A percentile compares a stretch with the other conserved stretches of the same genome.
These are phyloP conservation scores for Ulmus americana DNA, from an alignment of 331 rosid species.

Conservation along the genomic window DNA sequence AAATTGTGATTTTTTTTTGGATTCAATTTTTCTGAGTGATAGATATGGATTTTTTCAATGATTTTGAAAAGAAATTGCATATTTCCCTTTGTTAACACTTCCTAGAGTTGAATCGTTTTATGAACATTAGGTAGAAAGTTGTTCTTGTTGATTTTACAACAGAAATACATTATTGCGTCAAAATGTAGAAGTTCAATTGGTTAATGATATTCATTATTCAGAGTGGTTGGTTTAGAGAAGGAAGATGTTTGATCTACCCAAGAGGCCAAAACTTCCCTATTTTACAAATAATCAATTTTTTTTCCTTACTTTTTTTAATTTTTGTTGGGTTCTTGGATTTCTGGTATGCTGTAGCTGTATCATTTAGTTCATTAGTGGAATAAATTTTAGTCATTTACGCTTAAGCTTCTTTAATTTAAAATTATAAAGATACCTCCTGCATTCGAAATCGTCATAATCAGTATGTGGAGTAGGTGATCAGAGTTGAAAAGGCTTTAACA, in stretches of 20 bases:
- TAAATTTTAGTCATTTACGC: background rate
- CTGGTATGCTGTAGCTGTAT: background rate
- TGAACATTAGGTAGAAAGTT: background rate
- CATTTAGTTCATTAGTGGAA: background rate
- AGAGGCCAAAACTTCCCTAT: too few relatives aligned
- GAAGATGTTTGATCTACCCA: background rate
- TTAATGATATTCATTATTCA: background rate
- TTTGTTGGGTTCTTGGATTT: too few relatives aligned
- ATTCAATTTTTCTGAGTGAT: too few relatives aligned
- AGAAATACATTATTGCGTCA: background rate
- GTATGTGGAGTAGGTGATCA: background rate
- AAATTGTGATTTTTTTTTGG: background rate
- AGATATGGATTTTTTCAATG: background rate
- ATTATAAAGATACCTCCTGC: background rate
- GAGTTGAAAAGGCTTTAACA: background rate
- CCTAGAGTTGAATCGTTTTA: background rate
- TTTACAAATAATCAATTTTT: too few relatives aligned
- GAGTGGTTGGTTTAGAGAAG: background rate
- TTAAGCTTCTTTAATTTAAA: background rate
- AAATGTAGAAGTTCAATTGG: background rate
- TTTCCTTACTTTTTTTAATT: too few relatives aligned
- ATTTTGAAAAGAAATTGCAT: background rate
- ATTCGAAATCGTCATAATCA: background rate
- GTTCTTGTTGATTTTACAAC: slow-evolving; percentile 1
- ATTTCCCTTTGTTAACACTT: background rate